Evolutionary conservation across 2,329 filamentous ascomycete genomes (phyloP).

Genomic region (Clarireedia hainanense): DNA sequence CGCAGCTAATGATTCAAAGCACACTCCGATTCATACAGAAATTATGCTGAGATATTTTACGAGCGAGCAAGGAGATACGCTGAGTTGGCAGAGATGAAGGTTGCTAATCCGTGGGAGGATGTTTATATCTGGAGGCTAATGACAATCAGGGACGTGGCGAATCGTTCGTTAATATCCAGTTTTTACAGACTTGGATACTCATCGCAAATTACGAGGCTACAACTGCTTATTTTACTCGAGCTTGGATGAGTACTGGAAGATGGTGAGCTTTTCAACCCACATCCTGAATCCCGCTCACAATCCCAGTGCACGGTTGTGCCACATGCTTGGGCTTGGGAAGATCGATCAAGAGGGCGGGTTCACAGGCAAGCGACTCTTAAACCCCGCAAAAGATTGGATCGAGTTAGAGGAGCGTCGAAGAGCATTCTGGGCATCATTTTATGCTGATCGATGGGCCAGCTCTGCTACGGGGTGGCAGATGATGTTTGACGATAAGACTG

Average conservation of each 20-base stretch:
- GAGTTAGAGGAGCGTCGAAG: slow-evolving; percentile 76
- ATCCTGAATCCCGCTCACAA: neutral
- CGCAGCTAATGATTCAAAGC: slow-evolving; percentile 21
- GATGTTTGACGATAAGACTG: slow-evolving; percentile 64
- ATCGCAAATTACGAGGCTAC: slow-evolving; percentile 76
- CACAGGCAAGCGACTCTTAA: slow-evolving; percentile 61
- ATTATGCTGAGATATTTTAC: slow-evolving; percentile 73
- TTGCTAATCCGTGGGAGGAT: slow-evolving; percentile 21
- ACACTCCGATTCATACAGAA: slow-evolving; percentile 62
- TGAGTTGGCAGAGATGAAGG: slow-evolving; percentile 77
- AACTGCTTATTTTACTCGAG: slow-evolving; percentile 74
- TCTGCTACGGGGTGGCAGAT: slow-evolving; percentile 90
- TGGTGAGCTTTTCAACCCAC: slow-evolving; percentile 27
- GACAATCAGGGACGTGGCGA: slow-evolving; percentile 60
- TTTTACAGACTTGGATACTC: slow-evolving; percentile 74
- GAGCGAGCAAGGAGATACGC: slow-evolving; percentile 73
- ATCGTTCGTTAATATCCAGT: slow-evolving; percentile 66
- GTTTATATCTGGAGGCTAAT: neutral
- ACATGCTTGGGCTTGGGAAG: slow-evolving; percentile 81
- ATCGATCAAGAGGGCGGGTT: slow-evolving; percentile 59
- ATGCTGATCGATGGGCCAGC: slow-evolving; percentile 74
- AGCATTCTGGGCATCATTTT: slow-evolving; percentile 81
- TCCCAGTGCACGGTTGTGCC: slow-evolving; percentile 49
- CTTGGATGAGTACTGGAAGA: slow-evolving; percentile 73
- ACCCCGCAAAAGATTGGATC: slow-evolving; percentile 69